Base-by-base conservation (phyloP, 1,284 basidiomycete species). In the Ustilago tritici region DNA sequence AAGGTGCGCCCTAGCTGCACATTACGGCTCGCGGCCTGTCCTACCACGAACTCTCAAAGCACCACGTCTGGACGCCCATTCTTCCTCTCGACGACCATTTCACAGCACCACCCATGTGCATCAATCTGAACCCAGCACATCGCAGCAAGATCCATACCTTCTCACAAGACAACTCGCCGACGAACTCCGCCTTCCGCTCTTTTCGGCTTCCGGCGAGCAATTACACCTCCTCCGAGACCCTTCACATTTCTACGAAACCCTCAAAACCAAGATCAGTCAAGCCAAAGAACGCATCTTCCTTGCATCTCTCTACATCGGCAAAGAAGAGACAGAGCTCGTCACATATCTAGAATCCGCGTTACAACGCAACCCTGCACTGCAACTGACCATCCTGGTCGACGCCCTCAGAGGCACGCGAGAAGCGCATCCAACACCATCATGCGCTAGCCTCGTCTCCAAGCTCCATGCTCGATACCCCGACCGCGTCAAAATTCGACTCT, bases 351-450 rank as follows among this genome's bases (percentile, higher is more conserved):
- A 69, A 7, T 40, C 47, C 1, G 76, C 82, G 6, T 67, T 86
- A 2, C 23, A 31, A 10, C 54, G 86, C 2, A 93, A 92, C 67
- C 90, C 90, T 0, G 78, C 88, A 3, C 89, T 99, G 2, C 89
- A 91, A 32, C 88, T 96, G 15, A 89, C 92, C 55, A 88, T 99
- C 61, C 89, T 93, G 43, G 89, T 96, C 68, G 97, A 99, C 87
- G 90, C 93, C 68, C 93, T 98, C 83, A 92, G 96, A 47, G 93
- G 94, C 1, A 99, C 96, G 9, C 91, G 96, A 6, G 93, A 93
- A 35, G 87, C 89, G 3, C 89, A 90, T 28, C 92, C 78, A 1
- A 73, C 70, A 35, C 84, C 86, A 0, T 90, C 93, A 0, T 76
- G 80, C 50, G 82, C 85, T 11, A 90, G 66, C 34, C 62, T 86